phyloP scores from a whole-genome alignment of 441 rosid species.

The Populus hybrid region DNA sequence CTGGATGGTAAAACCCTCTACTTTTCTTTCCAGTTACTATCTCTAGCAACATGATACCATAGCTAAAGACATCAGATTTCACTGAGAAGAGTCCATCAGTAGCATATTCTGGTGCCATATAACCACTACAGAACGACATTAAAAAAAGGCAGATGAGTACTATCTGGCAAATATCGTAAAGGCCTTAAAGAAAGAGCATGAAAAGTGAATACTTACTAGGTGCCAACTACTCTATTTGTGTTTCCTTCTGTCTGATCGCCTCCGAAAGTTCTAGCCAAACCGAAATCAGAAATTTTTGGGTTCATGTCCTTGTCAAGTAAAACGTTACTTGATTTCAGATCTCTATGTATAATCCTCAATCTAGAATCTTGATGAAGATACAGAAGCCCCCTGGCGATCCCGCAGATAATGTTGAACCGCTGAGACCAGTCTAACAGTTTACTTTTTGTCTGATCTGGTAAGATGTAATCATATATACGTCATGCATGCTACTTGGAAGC shows the following conservation, averaged over 20 bases:
- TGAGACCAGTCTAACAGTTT: conserved; percentile 32
- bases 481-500: not conserved
- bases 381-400: conserved; percentile 43
- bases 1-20: conserved; percentile 18
- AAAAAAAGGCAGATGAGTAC: not conserved
- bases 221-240: conserved; percentile 41
- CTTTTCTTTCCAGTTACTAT: conserved; percentile 24
- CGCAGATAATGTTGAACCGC: conserved; percentile 36
- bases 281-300: conserved; percentile 35
- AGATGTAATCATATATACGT: not conserved
- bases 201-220: conserved; percentile 31
- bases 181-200: not conserved
- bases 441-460: conserved; percentile 28
- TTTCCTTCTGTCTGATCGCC: conserved; percentile 25
- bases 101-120: conserved; percentile 3
- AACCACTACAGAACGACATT: conserved; percentile 12
- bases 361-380: conserved; percentile 58
- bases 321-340: conserved; percentile 40
- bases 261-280: conserved; percentile 27
- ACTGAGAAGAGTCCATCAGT: conserved; percentile 13
- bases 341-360: conserved; percentile 45
- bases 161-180: not conserved
- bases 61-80: conserved; percentile 37
- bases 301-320: conserved; percentile 26
- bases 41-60: conserved; percentile 29